phyloP scores from a whole-genome alignment of 225 moss, liverwort and hornwort species.

The Antitrichia curtipendula region DNA sequence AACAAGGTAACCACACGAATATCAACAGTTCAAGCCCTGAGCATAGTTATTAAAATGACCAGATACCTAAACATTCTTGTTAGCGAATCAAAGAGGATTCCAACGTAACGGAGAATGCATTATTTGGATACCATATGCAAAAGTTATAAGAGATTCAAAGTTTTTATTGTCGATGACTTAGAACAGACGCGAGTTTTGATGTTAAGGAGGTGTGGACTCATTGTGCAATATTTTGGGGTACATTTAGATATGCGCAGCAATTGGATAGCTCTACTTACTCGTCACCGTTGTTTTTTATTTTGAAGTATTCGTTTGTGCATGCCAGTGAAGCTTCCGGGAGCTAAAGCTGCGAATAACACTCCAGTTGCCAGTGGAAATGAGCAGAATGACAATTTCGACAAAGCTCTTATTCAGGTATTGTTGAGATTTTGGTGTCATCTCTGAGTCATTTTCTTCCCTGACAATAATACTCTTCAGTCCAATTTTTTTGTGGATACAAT shows the following conservation, averaged over 20 bases:
- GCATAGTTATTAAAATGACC: neutral
- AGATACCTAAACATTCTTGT: neutral
- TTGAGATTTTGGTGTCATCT: neutral
- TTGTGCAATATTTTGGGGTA: neutral
- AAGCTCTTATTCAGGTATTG: slow-evolving; percentile 69
- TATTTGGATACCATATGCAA: neutral
- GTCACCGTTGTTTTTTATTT: neutral
- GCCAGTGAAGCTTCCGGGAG: slow-evolving; percentile 88
- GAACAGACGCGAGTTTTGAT: neutral
- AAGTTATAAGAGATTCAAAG: neutral
- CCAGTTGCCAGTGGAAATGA: slow-evolving; percentile 31
- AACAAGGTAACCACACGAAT: neutral
- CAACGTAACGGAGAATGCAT: neutral
- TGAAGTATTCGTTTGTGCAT: neutral
- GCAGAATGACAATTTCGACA: slow-evolving; percentile 62
- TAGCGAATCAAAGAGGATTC: neutral
- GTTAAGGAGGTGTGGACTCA: neutral
- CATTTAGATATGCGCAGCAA: neutral
- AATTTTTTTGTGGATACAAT: neutral
- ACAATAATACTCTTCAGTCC: neutral
- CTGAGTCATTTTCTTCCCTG: neutral
- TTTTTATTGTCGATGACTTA: neutral
- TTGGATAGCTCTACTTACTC: neutral
- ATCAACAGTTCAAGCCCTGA: neutral
- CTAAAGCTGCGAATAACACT: slow-evolving; percentile 12